These are phyloP conservation scores for Tulasnella sp. DNA, from an alignment of 768 basidiomycete species.

Conservation along the genomic window DNA sequence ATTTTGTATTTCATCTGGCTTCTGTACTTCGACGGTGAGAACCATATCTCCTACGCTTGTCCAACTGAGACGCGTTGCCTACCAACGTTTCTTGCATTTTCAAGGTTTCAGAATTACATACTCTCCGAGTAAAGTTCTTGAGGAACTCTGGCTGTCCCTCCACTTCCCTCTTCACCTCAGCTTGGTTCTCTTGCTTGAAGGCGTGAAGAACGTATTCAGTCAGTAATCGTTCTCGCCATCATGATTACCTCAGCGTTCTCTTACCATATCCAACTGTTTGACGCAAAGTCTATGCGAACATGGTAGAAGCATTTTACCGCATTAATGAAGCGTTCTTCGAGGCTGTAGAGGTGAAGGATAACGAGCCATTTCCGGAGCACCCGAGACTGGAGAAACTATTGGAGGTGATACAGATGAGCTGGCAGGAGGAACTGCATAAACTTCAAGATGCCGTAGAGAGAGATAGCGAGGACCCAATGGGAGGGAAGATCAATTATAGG, in stretches of 20 bases:
- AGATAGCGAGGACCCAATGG: not conserved
- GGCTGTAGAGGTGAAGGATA: not conserved
- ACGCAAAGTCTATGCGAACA: not conserved
- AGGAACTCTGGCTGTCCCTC: not conserved
- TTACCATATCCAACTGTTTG: not conserved
- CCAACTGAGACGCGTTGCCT: not conserved
- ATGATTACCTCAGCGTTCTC: not conserved
- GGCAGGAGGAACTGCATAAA: not conserved
- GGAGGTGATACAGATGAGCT: not conserved
- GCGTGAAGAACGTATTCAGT: not conserved
- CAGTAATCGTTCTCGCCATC: not conserved
- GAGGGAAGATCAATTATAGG: not conserved
- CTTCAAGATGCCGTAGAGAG: not conserved
- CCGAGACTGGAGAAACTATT: not conserved
- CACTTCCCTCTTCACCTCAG: slow-evolving; percentile 6
- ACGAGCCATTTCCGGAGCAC: not conserved
- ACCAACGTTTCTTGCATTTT: not conserved
- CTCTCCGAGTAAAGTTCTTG: not conserved
- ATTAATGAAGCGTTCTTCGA: not conserved
- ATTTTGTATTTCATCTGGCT: slow-evolving; percentile 12
- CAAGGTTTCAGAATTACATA: not conserved
- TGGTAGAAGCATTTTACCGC: not conserved
- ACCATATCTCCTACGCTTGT: not conserved
- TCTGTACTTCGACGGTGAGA: slow-evolving; percentile 6
- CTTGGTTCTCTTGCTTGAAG: slow-evolving; percentile 1